A percentile compares a stretch with the other conserved stretches of the same genome.
phyloP scores from a whole-genome alignment of 2,329 filamentous ascomycete genomes.

The Monilinia aucupariae region DNA sequence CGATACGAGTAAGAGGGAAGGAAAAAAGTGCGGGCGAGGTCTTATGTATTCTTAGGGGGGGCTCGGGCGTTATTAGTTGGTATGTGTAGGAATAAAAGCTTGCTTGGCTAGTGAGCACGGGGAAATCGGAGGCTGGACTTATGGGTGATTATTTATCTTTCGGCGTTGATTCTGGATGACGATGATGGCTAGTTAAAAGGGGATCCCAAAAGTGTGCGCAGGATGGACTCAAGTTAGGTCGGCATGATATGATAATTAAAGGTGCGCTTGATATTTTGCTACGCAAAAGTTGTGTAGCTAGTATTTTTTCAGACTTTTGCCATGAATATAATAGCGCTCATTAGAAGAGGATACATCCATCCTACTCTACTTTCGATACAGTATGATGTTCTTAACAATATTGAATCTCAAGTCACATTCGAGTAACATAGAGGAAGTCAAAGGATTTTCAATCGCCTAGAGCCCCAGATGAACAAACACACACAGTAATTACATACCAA shows the following conservation, averaged over 20 bases:
- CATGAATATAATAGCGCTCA: neutral
- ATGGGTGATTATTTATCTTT: neutral
- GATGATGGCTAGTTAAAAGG: neutral
- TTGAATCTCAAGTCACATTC: neutral
- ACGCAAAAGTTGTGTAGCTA: neutral
- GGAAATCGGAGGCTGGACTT: neutral
- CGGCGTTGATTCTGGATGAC: neutral
- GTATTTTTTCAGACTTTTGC: neutral
- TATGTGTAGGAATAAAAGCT: constrained; percentile 8
- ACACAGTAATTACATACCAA: too few species aligned
- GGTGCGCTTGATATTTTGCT: neutral
- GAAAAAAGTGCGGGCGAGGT: too few species aligned
- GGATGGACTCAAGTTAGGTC: neutral
- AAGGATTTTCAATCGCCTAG: neutral
- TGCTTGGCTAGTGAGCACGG: constrained; percentile 3
- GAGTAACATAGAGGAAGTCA: neutral
- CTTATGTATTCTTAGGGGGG: neutral
- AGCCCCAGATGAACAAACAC: neutral
- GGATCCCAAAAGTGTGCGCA: neutral
- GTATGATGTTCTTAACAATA: neutral
- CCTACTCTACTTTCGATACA: neutral
- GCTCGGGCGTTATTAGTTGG: constrained; percentile 1
- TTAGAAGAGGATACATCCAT: neutral
- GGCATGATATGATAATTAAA: neutral
- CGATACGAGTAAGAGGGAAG: neutral